A percentile compares a stretch with the other conserved stretches of the same genome.
phyloP scores from a whole-genome alignment of 2,329 filamentous ascomycete genomes.

The Pyrenochaeta sp. region DNA sequence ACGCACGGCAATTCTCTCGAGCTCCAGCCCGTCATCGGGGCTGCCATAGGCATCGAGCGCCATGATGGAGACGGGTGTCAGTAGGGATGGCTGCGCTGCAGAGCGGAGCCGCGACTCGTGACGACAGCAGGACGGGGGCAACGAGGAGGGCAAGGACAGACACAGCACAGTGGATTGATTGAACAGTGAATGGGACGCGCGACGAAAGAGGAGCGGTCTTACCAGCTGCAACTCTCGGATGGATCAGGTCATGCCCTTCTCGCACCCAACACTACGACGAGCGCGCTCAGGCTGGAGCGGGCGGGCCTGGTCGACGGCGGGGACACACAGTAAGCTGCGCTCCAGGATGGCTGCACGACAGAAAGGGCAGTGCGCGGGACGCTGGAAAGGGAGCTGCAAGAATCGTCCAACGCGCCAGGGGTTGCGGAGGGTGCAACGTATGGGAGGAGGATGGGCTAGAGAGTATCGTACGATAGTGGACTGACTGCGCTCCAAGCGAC shows the following conservation, averaged over 20 bases:
- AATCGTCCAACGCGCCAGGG: slow-evolving; percentile 11
- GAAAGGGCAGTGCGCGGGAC: slow-evolving; percentile 5
- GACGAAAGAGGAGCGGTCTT: slow-evolving; percentile 16
- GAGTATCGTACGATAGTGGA: slow-evolving; percentile 18
- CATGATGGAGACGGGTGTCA: slow-evolving; percentile 20
- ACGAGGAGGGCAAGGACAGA: slow-evolving; percentile 6
- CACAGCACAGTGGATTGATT: slow-evolving; percentile 1
- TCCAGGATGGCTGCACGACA: slow-evolving; percentile 6
- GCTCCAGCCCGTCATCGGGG: slow-evolving; percentile 45
- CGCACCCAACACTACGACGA: slow-evolving; percentile 2
- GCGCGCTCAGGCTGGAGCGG: not conserved
- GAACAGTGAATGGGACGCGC: not conserved
- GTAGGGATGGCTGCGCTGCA: slow-evolving; percentile 6
- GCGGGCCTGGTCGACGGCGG: slow-evolving; percentile 4
- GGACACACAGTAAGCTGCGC: slow-evolving; percentile 5
- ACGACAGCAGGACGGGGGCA: slow-evolving; percentile 2
- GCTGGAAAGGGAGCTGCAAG: slow-evolving; percentile 5
- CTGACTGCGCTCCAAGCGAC: slow-evolving; percentile 2
- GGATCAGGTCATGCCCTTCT: slow-evolving; percentile 20
- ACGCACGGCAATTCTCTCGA: slow-evolving; percentile 51
- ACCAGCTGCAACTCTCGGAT: slow-evolving; percentile 15
- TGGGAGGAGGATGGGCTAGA: slow-evolving; percentile 10
- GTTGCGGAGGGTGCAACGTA: slow-evolving; percentile 7
- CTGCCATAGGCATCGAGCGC: slow-evolving; percentile 33
- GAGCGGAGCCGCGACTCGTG: slow-evolving; percentile 4